These are phyloP conservation scores for Pseudogymnoascus sp. DNA, from an alignment of 2,329 filamentous ascomycete genomes.

Conservation along the genomic window DNA sequence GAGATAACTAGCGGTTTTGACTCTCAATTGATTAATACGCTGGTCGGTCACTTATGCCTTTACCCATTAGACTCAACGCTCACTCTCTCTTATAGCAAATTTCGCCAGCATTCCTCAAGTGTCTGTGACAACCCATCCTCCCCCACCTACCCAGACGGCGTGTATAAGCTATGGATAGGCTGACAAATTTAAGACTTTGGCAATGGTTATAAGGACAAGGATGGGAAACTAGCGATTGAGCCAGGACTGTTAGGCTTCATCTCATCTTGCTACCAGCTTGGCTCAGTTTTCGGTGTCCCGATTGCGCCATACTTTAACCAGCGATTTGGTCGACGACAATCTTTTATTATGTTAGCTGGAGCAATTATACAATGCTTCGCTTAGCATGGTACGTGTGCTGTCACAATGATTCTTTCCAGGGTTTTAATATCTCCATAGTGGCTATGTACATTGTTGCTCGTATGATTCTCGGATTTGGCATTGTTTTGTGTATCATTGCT, in stretches of 20 bases:
- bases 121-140: background rate
- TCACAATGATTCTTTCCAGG: background rate
- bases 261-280: slow-evolving; percentile 46
- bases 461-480: slow-evolving; percentile 44
- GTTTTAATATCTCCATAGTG: slow-evolving; percentile 23
- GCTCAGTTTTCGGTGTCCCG: slow-evolving; percentile 45
- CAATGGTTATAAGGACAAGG: background rate
- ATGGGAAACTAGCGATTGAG: background rate
- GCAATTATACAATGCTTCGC: slow-evolving; percentile 46
- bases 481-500: slow-evolving; percentile 43
- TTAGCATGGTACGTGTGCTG: slow-evolving; percentile 19
- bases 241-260: slow-evolving; percentile 37
- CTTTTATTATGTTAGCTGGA: slow-evolving; percentile 45
- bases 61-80: background rate
- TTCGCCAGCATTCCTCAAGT: background rate
- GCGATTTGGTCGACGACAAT: slow-evolving; percentile 41
- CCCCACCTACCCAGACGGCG: background rate
- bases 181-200: background rate
- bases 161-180: background rate
- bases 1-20: slow-evolving; percentile 49
- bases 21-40: slow-evolving; percentile 39
- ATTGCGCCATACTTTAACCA: slow-evolving; percentile 45
- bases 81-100: background rate
- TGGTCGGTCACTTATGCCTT: slow-evolving; percentile 27
- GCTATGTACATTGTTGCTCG: slow-evolving; percentile 46